Base-by-base conservation (phyloP, 23 red algal genomes). In the Pyropia haitanensis region DNA sequence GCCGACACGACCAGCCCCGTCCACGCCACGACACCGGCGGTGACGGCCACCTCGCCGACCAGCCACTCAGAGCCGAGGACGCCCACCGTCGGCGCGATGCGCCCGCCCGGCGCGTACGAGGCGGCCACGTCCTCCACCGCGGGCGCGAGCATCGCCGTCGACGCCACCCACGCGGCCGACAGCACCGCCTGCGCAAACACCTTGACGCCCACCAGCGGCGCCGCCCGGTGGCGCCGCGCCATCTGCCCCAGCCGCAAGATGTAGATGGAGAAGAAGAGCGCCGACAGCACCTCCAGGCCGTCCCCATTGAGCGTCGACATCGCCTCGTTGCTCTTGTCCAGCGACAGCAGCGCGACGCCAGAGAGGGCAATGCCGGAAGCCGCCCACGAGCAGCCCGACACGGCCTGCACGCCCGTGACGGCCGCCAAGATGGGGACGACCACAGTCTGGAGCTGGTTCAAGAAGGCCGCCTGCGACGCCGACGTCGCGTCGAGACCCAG, bases 361-460 rank as follows among this genome's bases (percentile, higher is more conserved):
- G 32, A 33, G 39, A 96, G 69, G 4, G 91, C 84, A 30, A 89
- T 82, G 2, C 72, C 24, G 8, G 75, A 85, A 4, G 67, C 73
- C 18, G 72, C 53, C 81, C 67, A 87, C 3, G 79, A 72, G 17
- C 33, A 50, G 5, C 50, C 29, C 23, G 76, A 69, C 50, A 80
- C 68, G 7, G 68, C 71, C 49, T 72, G 59, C 16, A 77, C 49
- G 28, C 81, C 91, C 14, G 89, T 48, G 28, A 73, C 56, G 27
- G 56, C 73, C 19, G 79, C 76, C 30, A 90, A 34, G 14, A 96
- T 56, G 0, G 91, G 91, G n/a, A 96, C 76, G 58, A 96, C 64
- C 12, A 96, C 82, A 2, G 91, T 96, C 63, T 96, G 91, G 25
- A 96, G 63, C 39, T 96, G 91, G 15, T 80, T 74, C n/a, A 96